These are phyloP conservation scores for Pythium biforme DNA, from an alignment of 352 stramenopile genomes.

Conservation along the genomic window DNA sequence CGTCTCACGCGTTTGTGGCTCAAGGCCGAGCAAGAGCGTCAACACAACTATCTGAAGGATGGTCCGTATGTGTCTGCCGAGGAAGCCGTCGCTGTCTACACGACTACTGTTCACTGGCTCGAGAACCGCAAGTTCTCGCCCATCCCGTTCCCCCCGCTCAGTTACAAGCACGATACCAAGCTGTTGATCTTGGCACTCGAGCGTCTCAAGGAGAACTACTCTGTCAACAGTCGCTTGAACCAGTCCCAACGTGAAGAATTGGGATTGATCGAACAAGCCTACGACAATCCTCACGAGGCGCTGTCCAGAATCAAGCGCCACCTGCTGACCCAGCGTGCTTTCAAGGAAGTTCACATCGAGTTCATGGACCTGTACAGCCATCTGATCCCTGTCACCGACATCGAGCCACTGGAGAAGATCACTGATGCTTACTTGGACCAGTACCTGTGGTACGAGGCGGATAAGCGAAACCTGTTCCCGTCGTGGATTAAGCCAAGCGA, in stretches of 20 bases:
- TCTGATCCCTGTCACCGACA: slow-evolving; percentile 98
- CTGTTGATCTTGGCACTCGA: slow-evolving; percentile 99
- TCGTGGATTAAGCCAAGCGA: slow-evolving; percentile 99
- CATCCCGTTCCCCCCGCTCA: slow-evolving; percentile 99
- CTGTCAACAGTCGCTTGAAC: slow-evolving; percentile 97
- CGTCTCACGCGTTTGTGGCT: slow-evolving; percentile 98
- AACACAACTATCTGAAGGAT: slow-evolving; percentile 99
- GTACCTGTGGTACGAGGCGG: slow-evolving; percentile 99
- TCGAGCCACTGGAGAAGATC: slow-evolving; percentile 99
- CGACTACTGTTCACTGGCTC: slow-evolving; percentile 99
- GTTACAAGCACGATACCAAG: slow-evolving; percentile 99
- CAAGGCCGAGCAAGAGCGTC: slow-evolving; percentile 99
- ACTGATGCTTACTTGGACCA: slow-evolving; percentile 99
- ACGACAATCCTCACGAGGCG: slow-evolving; percentile 99
- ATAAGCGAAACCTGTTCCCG: slow-evolving; percentile 99
- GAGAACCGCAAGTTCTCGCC: slow-evolving; percentile 99
- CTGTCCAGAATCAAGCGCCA: slow-evolving; percentile 99
- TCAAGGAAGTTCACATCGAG: slow-evolving; percentile 99
- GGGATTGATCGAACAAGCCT: slow-evolving; percentile 98
- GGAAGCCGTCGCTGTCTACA: slow-evolving; percentile 99
- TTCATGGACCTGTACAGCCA: slow-evolving; percentile 99
- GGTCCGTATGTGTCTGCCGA: slow-evolving; percentile 98
- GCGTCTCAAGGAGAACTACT: slow-evolving; percentile 98
- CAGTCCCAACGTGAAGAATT: slow-evolving; percentile 98
- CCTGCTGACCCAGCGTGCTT: slow-evolving; percentile 98